Evolutionary conservation across 495 filamentous ascomycete species (phyloP), one percentile per base, ranked within the genome.

Genomic region (Lophiotrema nucula): DNA sequence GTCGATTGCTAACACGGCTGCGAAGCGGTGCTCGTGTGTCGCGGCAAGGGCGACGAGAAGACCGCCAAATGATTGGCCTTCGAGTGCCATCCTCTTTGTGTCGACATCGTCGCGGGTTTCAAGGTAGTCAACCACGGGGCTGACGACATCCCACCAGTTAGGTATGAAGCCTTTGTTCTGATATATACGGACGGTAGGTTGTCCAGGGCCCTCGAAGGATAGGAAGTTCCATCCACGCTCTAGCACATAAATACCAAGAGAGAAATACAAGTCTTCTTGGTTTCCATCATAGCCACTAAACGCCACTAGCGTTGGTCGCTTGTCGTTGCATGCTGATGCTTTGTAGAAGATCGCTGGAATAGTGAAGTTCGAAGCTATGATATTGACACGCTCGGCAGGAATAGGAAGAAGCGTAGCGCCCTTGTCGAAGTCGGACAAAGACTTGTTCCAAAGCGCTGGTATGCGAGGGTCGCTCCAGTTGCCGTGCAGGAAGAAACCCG

Each of bases 151-250:
- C 67, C 76, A 73, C 77, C 78, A 81, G 15, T 79, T 66, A 4
- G 65, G 65, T 45, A 78, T 78, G 65, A 81, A 80, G 5, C 77
- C 76, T 8, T 73, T 10, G 15, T 69, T 67, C 57, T 81, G 76
- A 11, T 76, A 23, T 1, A 76, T 73, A 4, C 70, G 69, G 2
- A 77, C 72, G 1, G 70, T 73, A 5, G 71, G 69, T 49, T 80
- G 78, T 2, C 78, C 79, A 0, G 78, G 78, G 0, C 79, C 78
- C 48, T 81, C 79, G 42, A 76, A 81, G 0, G 68, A 72, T 47
- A 79, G 70, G 48, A 70, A 63, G 55, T 80, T 77, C 48, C 66
- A 79, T 3, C 78, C 76, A 4, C 77, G 69, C n/a, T 62, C 69
- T 1, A 79, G 64, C 2, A 67, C 70, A 0, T 66, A 58, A 5